Evolutionary conservation across 129 eudicot species (phyloP).

Genomic region (Escallonia herrerae): DNA sequence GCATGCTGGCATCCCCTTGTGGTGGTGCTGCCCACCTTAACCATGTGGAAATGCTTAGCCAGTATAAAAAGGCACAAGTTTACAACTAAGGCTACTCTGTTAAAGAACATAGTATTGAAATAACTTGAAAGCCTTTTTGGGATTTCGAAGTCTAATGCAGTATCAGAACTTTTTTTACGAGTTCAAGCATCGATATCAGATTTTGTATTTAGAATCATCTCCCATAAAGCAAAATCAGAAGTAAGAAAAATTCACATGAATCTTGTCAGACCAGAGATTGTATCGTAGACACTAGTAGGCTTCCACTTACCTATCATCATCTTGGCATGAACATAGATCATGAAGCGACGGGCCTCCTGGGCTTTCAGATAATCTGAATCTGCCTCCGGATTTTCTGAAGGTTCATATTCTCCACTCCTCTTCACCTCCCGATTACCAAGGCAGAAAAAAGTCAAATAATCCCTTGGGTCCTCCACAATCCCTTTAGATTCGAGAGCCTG

Average conservation of each 20-base stretch:
- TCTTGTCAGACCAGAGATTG: too few relatives aligned
- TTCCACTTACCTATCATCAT: conserved; percentile 70
- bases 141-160: too few relatives aligned
- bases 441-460: conserved; percentile 77
- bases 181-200: too few relatives aligned
- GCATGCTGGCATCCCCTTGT: too few relatives aligned
- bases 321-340: conserved; percentile 85
- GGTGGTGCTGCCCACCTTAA: too few relatives aligned
- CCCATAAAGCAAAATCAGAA: not conserved
- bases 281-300: not conserved
- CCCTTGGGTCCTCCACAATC: conserved; percentile 59
- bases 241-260: not conserved
- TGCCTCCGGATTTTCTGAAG: conserved; percentile 53
- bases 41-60: too few relatives aligned
- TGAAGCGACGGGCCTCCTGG: conserved; percentile 68
- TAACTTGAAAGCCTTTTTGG: too few relatives aligned
- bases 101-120: too few relatives aligned
- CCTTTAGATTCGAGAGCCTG: conserved; percentile 50
- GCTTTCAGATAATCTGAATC: conserved; percentile 57
- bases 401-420: conserved; percentile 71
- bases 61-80: too few relatives aligned
- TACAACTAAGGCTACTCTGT: too few relatives aligned
- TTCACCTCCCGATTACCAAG: conserved; percentile 79
- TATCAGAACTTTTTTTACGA: too few relatives aligned
- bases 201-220: too few relatives aligned